phyloP scores from a whole-genome alignment of 1,284 basidiomycete species.

The Heterobasidion occidentale region DNA sequence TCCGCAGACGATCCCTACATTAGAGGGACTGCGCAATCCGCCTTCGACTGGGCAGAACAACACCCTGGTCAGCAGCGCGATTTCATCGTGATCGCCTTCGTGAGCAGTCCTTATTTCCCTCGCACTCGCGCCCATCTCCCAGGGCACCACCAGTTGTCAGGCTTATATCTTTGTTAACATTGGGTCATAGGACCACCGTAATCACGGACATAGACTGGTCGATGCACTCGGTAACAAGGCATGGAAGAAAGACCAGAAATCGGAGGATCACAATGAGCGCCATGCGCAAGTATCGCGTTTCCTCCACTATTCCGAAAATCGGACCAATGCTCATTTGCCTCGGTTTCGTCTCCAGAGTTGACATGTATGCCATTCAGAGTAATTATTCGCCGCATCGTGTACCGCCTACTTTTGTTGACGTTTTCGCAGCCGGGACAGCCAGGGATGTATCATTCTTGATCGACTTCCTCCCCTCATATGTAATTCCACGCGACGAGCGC shows the following conservation, averaged over 20 bases:
- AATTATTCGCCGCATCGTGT: not conserved
- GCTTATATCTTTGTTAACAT: not conserved
- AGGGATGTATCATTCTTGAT: conserved; percentile 76
- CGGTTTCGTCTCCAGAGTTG: not conserved
- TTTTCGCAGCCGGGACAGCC: conserved; percentile 54
- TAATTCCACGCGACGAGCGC: conserved; percentile 69
- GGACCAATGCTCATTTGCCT: not conserved
- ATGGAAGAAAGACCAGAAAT: not conserved
- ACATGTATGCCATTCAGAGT: conserved; percentile 3
- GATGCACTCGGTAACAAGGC: not conserved
- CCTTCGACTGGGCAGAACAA: not conserved
- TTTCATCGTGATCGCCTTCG: not conserved
- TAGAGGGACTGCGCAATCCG: not conserved
- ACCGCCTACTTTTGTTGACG: not conserved
- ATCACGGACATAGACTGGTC: not conserved
- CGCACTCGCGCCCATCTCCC: not conserved
- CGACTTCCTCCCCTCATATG: conserved; percentile 70
- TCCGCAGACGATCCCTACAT: not conserved
- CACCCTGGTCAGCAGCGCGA: not conserved
- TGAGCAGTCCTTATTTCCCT: not conserved
- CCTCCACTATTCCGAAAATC: not conserved
- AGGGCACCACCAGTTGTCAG: not conserved
- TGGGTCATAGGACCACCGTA: not conserved
- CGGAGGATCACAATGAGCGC: not conserved
- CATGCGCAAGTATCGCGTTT: not conserved